Conservation (phyloP, 768 basidiomycete species). For the Trametes cingulata region DNA sequence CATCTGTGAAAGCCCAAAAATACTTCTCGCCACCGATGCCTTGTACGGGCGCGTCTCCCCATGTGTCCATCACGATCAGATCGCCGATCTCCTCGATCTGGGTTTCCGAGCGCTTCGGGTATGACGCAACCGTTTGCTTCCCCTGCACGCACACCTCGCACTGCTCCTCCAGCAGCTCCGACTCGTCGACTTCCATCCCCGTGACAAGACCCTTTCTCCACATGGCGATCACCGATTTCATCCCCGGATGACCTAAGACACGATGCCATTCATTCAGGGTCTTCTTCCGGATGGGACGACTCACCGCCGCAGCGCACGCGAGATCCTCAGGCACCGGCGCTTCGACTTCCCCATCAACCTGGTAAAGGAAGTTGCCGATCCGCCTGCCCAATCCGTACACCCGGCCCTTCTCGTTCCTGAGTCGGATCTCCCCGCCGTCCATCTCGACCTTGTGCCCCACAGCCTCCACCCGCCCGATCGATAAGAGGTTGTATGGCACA, state of each 20-base stretch:
- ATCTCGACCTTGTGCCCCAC: constrained; percentile 7
- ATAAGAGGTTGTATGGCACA: not conserved
- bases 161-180: not conserved
- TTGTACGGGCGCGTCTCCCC: constrained; percentile 18
- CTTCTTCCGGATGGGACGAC: not conserved
- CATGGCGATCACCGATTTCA: constrained; percentile 8
- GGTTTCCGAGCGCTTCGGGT: not conserved
- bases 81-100: no score
- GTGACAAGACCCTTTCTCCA: constrained; percentile 7
- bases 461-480: constrained; percentile 13
- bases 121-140: constrained; percentile 21
- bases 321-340: not conserved
- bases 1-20: constrained; percentile 26
- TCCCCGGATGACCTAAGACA: constrained; percentile 18
- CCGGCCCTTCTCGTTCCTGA: not conserved
- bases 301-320: not conserved
- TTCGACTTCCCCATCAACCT: not conserved
- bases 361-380: constrained; percentile 7
- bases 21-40: constrained; percentile 21
- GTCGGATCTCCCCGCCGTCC: not conserved
- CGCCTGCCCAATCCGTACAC: not conserved
- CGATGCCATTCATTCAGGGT: constrained; percentile 21
- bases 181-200: constrained; percentile 17
- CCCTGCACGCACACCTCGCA: constrained; percentile 26
- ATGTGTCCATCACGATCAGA: constrained; percentile 13